phyloP scores from a whole-genome alignment of 768 basidiomycete species.

The Lactarius trivialis region DNA sequence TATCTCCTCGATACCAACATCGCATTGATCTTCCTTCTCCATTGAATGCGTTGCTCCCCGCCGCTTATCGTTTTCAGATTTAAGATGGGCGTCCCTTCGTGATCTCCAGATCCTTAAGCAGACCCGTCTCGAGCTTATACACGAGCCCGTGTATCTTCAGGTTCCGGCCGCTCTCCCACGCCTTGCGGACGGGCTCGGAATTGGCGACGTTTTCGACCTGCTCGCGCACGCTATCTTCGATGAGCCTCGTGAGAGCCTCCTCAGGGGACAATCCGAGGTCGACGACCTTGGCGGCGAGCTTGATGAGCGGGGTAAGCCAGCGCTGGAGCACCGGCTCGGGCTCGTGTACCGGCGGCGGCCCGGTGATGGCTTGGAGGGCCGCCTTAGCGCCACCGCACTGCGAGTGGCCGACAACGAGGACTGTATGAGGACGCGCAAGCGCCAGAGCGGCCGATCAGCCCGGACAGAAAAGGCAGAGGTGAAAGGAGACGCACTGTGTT shows the following conservation, averaged over 20 bases:
- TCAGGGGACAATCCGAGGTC: constrained; percentile 34
- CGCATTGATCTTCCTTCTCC: too few species aligned
- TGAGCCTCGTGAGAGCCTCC: constrained; percentile 26
- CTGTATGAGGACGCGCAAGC: constrained; percentile 39
- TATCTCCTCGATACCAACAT: background rate
- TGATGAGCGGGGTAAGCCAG: constrained; percentile 67
- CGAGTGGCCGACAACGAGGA: constrained; percentile 78
- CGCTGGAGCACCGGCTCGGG: constrained; percentile 45
- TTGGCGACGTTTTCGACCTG: constrained; percentile 28
- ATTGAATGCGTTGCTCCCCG: background rate
- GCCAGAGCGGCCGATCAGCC: background rate
- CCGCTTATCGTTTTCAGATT: background rate
- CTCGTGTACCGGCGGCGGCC: constrained; percentile 27
- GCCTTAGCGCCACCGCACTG: constrained; percentile 73
- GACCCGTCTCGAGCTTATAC: constrained; percentile 30
- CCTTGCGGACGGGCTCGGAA: constrained; percentile 24
- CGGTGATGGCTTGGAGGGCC: constrained; percentile 40
- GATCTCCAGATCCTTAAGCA: constrained; percentile 27
- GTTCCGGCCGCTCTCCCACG: constrained; percentile 33
- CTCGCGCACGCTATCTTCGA: constrained; percentile 23
- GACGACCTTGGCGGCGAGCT: constrained; percentile 43
- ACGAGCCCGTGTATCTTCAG: constrained; percentile 54
- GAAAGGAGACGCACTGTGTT: constrained; percentile 55
- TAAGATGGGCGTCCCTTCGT: background rate
- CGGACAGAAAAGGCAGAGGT: background rate